Evolutionary conservation across 2,329 filamentous ascomycete species (phyloP), one percentile per base, ranked within the genome.

Genomic region (Colletotrichum eremochloae): DNA sequence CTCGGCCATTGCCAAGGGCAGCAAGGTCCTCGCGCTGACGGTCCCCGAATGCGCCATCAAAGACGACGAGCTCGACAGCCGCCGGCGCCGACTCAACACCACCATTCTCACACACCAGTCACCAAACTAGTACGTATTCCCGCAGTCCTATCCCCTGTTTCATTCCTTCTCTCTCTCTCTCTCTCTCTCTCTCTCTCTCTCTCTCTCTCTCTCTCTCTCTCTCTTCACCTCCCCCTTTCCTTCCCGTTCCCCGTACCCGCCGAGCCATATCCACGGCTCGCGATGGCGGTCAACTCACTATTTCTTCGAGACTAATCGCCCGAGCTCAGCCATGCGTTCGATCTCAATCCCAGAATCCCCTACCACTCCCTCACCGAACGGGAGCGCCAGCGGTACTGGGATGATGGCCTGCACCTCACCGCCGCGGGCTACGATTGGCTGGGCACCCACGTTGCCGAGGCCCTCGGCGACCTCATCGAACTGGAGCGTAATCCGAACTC

Each of bases 1-100:
- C 55, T 79, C 88, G 2, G 83, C 87, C 1, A 81, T 91, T 1
- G 76, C 78, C 1, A 82, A 83, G 38, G 85, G 85, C 14, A 83
- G 83, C 75, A 89, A 89, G 71, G 86, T 93, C 11, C 85, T 93
- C 3, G 89, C 90, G 5, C 82, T 93, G 61, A 93, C 90, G 0
- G 84, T 93, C 2, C 89, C 89, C 0, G 90, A 92, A 75, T 84
- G 84, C 36, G 77, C 79, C 8, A 66, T 75, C 33, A 76, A 75
- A 31, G 74, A 73, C 8, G 74, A 77, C n/a, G 75, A 75, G 31
- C 67, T 85, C 29, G 78, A 80, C 24, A 73, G 75, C 38, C 78
- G 76, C 46, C 82, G 88, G 7, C 79, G 84, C 33, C 76, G 80
- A 31, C 79, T 92, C 63, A 92, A 92, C 76, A 73, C 79, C 2